Evolutionary conservation across 495 filamentous ascomycete species (phyloP).

Genomic region (Penicillium steckii): DNA sequence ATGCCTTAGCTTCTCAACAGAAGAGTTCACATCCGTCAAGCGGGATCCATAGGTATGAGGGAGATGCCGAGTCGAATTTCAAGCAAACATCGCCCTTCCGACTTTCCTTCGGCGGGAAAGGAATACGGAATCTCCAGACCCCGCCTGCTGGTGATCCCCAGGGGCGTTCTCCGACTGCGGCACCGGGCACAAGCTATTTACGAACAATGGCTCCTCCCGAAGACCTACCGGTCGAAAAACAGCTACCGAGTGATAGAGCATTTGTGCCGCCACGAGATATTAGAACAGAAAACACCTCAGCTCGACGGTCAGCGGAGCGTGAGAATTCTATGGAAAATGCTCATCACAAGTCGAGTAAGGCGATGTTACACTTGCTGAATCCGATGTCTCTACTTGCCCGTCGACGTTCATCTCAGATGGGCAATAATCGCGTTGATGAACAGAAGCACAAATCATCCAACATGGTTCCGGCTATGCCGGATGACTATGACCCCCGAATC

Average conservation of each 20-base stretch:
- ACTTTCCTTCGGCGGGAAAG: slow-evolving; percentile 33
- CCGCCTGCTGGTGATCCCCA: slow-evolving; percentile 19
- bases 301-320: slow-evolving; percentile 32
- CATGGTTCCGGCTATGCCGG: slow-evolving; percentile 59
- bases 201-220: slow-evolving; percentile 39
- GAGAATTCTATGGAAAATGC: slow-evolving; percentile 29
- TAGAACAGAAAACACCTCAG: slow-evolving; percentile 19
- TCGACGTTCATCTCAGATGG: slow-evolving; percentile 53
- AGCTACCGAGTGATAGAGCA: slow-evolving; percentile 27
- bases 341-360: slow-evolving; percentile 50
- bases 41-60: slow-evolving; percentile 20
- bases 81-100: slow-evolving; percentile 41
- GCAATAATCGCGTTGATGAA: slow-evolving; percentile 43
- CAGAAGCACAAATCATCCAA: slow-evolving; percentile 46
- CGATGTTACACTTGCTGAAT: slow-evolving; percentile 66
- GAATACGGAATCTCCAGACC: slow-evolving; percentile 20
- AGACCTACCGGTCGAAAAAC: slow-evolving; percentile 28
- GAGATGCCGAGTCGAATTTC: slow-evolving; percentile 28
- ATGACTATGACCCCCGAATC: slow-evolving; percentile 82
- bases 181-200: slow-evolving; percentile 27
- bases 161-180: slow-evolving; percentile 32
- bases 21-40: slow-evolving; percentile 31
- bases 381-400: slow-evolving; percentile 64
- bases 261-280: slow-evolving; percentile 26
- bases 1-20: slow-evolving; percentile 23